Conservation (phyloP, 345 rosid genomes). For the Carallia brachiata region DNA sequence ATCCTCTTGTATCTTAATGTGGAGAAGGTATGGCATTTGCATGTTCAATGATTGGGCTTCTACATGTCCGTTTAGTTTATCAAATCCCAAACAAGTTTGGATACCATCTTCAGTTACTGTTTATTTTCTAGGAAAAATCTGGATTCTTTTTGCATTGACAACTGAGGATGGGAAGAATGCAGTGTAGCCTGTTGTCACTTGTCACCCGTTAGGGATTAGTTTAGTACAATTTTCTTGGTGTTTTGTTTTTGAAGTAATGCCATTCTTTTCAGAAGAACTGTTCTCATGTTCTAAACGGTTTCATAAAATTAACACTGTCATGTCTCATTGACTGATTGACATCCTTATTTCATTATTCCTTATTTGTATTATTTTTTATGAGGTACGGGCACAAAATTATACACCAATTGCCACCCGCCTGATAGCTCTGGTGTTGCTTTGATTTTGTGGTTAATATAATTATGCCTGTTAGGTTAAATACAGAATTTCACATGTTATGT, state of each 20-base stretch:
- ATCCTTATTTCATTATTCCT: no score
- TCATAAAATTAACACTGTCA: no score
- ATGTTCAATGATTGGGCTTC: not conserved
- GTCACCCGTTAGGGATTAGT: not conserved
- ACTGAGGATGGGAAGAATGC: not conserved
- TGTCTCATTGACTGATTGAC: no score
- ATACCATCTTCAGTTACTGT: not conserved
- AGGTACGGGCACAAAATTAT: no score
- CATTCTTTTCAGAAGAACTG: no score
- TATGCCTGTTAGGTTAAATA: no score
- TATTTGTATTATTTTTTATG: no score
- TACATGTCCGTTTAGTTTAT: not conserved
- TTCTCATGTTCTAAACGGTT: no score
- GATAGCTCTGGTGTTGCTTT: not conserved
- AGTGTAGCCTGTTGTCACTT: not conserved
- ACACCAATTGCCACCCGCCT: not conserved
- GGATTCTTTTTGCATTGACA: not conserved
- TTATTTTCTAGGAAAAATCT: not conserved
- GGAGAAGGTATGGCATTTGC: conserved; percentile 51
- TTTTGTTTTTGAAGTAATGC: no score
- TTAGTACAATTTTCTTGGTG: not conserved
- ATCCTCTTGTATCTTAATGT: conserved; percentile 44
- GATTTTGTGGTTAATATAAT: no score
- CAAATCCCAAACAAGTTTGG: not conserved
- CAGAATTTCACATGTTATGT: no score